phyloP scores from a whole-genome alignment of 2,329 filamentous ascomycete species.

The Diaporthe sp. region DNA sequence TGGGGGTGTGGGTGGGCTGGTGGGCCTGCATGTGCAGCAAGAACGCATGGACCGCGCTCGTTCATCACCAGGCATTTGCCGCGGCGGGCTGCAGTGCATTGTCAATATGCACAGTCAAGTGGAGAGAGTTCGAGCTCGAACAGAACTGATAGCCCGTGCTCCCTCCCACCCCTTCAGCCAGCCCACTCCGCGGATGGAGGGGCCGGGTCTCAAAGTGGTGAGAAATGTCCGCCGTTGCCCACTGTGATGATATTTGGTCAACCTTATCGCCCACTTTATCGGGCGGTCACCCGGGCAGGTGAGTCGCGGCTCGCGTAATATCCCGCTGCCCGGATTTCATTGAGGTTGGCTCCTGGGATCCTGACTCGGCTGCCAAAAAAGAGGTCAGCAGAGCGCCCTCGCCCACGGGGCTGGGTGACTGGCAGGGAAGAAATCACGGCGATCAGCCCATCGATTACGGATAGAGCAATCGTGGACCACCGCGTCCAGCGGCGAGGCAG shows the following conservation, averaged over 20 bases:
- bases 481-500: background rate
- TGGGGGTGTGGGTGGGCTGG: background rate
- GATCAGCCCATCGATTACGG: background rate
- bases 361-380: slow-evolving; percentile 11
- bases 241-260: background rate
- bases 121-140: background rate
- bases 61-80: background rate
- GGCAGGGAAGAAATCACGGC: background rate
- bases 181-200: background rate
- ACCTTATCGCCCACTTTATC: slow-evolving; percentile 23
- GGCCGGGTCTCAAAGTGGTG: slow-evolving; percentile 13
- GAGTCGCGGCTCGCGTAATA: background rate
- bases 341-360: background rate
- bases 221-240: background rate
- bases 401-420: background rate
- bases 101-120: background rate
- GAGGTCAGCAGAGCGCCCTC: background rate
- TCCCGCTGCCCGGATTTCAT: slow-evolving; percentile 2
- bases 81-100: background rate
- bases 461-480: background rate
- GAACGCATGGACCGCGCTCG: background rate
- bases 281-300: background rate
- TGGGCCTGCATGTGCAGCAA: background rate
- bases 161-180: background rate
- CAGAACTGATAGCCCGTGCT: slow-evolving; percentile 5